phyloP scores from a whole-genome alignment of 306 rosid species.

The Vigna mungo region DNA sequence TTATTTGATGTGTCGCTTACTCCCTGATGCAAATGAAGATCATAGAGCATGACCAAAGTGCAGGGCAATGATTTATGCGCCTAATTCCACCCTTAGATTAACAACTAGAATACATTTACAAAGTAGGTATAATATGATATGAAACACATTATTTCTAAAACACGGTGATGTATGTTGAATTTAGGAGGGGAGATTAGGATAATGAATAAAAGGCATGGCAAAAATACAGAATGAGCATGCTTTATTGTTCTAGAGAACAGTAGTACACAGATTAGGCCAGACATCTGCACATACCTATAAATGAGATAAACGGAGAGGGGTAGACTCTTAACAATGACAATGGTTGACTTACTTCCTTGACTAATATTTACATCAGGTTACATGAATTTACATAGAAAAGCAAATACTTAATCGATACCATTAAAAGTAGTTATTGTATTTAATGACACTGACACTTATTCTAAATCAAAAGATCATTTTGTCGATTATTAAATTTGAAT shows the following conservation, averaged over 20 bases:
- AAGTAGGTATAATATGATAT: background rate
- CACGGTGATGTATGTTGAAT: background rate
- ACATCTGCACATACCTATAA: background rate
- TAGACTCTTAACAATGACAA: background rate
- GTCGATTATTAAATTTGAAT: no score
- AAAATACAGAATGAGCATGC: background rate
- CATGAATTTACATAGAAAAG: no score
- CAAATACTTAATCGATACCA: no score
- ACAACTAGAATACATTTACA: constrained; percentile 21
- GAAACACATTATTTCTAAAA: constrained; percentile 10
- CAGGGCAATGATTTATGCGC: background rate
- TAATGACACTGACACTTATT: no score
- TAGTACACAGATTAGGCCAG: background rate
- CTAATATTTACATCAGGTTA: no score
- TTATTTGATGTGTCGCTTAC: constrained; percentile 15
- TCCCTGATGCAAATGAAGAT: background rate
- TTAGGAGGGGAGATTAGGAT: no score
- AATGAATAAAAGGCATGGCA: background rate
- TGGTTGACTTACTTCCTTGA: background rate
- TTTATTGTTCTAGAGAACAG: no score
- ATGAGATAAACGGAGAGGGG: background rate
- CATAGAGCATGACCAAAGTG: constrained; percentile 9
- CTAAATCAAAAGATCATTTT: no score
- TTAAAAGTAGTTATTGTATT: no score
- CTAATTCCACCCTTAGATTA: background rate